Base-by-base conservation (phyloP, 2,329 filamentous ascomycete species). In the Aspergillus latus region DNA sequence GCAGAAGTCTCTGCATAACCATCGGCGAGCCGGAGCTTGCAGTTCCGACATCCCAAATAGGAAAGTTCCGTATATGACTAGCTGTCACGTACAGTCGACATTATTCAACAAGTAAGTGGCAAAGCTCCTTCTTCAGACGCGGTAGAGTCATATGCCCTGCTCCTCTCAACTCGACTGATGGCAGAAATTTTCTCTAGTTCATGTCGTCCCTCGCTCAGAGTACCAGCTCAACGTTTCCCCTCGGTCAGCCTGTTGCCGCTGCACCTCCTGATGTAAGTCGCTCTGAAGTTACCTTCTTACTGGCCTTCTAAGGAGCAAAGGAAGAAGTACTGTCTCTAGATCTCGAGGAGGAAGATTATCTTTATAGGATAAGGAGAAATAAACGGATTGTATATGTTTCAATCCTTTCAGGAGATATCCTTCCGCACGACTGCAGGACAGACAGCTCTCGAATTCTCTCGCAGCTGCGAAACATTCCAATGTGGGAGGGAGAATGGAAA, bases 401-500 rank as follows among this genome's bases (percentile, higher is more conserved):
- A 2, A 47, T 61, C 28, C 40, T 59, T 26, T 37, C 54, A 15
- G 56, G 34, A 37, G 50, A 54, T 44, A 46, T 59, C 30, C 26
- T 61, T 42, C 56, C 56, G 2, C 45, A 34, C 43, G 53, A 51
- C 13, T 49, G 10, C 26, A 59, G 52, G 26, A 55, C 52, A 29
- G 56, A 59, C 13, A 37, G 44, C 30, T 39, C 11, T 26, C 46
- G 45, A 21, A 40, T 57, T 47, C 53, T 61, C 29, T 29, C 37
- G n/a, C 29, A 59, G 32, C 46, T 61, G 50, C 51, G 46, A 39
- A 49, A 32, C 1, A 5, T 61, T 40, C 49, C 53, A 16, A 50
- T 34, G 10, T 61, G 59, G 56, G 9, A 59, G n/a, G 59, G 52
- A 26, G 53, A 59, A 40, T 61, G 59, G 59, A 54, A 29, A 28